Conservation (phyloP, 169 alveolate genomes). For the Plasmodium fragile region DNA sequence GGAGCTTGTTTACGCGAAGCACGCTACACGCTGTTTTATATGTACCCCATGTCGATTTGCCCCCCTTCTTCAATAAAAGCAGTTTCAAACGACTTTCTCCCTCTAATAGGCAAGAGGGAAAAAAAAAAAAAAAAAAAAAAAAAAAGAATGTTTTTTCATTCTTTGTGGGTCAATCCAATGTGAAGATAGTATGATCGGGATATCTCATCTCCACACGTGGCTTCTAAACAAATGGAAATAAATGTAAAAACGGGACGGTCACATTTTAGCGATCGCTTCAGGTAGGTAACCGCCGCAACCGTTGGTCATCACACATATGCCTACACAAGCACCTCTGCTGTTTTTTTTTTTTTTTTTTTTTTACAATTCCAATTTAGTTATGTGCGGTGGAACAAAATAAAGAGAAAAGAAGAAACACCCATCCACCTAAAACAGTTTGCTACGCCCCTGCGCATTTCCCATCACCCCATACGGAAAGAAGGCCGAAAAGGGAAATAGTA, state of each 20-base stretch:
- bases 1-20: neutral
- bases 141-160: neutral
- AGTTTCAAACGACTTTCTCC: neutral
- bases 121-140: neutral
- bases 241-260: neutral
- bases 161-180: neutral
- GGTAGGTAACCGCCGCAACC: neutral
- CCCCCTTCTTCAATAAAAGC: neutral
- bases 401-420: neutral
- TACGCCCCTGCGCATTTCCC: neutral
- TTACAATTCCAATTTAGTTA: neutral
- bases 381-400: neutral
- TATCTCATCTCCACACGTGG: neutral
- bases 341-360: no score
- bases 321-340: neutral
- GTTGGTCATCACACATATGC: neutral
- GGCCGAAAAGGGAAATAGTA: neutral
- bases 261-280: neutral
- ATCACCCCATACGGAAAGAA: neutral
- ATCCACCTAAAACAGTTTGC: neutral
- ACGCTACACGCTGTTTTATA: neutral
- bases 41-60: neutral
- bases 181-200: neutral
- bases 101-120: neutral
- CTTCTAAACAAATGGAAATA: neutral